These are phyloP conservation scores for Chaetothyriales sp. DNA, from an alignment of 2,329 filamentous ascomycete genomes.

Conservation along the genomic window DNA sequence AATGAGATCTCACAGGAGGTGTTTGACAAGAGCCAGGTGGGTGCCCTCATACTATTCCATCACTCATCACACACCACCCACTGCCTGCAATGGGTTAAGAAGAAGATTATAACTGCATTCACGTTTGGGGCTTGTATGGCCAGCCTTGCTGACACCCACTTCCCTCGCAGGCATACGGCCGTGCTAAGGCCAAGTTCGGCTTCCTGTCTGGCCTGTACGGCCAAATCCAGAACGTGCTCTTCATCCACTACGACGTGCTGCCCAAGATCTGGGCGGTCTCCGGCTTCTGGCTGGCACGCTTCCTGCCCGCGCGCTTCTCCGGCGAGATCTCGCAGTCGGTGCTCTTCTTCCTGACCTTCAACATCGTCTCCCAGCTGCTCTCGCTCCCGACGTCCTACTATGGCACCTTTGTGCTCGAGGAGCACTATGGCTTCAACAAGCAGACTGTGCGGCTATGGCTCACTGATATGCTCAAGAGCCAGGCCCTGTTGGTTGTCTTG, in stretches of 20 bases:
- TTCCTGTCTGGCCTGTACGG: slow-evolving; percentile 68
- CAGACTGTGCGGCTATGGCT: slow-evolving; percentile 81
- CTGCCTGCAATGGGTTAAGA: not conserved
- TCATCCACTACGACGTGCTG: slow-evolving; percentile 81
- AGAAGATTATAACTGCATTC: not conserved
- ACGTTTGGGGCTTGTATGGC: not conserved
- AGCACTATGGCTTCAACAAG: slow-evolving; percentile 98
- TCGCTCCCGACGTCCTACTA: slow-evolving; percentile 75
- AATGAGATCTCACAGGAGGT: slow-evolving; percentile 79
- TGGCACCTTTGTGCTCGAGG: slow-evolving; percentile 88
- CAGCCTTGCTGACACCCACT: slow-evolving; percentile 1
- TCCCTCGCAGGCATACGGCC: slow-evolving; percentile 62
- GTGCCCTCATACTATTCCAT: slow-evolving; percentile 2
- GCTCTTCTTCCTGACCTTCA: slow-evolving; percentile 77
- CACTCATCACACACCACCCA: too few species aligned
- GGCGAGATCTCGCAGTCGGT: slow-evolving; percentile 92
- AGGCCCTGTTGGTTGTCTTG: slow-evolving; percentile 63
- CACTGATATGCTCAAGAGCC: slow-evolving; percentile 80
- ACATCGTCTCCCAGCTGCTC: slow-evolving; percentile 63
- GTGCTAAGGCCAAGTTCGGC: slow-evolving; percentile 83
- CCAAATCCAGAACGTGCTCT: slow-evolving; percentile 74
- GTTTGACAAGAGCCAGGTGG: slow-evolving; percentile 79
- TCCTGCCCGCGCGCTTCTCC: slow-evolving; percentile 61
- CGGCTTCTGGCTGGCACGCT: slow-evolving; percentile 57
- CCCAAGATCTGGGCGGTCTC: slow-evolving; percentile 80